A percentile compares a stretch with the other conserved stretches of the same genome.
Evolutionary conservation across 1,284 basidiomycete species (phyloP).

Genomic region (Ganoderma meredithae): DNA sequence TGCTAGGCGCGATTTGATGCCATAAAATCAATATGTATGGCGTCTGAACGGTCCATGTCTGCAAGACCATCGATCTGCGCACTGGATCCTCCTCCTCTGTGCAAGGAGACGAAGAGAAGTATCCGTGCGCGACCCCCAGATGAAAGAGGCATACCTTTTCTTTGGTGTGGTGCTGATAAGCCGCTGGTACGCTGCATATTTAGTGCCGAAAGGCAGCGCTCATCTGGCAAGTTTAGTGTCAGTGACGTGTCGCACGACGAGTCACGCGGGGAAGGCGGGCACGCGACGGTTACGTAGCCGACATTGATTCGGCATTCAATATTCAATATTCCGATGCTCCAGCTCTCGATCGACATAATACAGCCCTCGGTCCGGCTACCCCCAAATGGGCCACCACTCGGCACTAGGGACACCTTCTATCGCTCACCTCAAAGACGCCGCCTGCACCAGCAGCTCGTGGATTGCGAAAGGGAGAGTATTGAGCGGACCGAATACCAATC

Average conservation of each 20-base stretch:
- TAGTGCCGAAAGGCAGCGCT: background rate
- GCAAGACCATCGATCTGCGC: background rate
- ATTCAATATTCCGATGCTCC: too few relatives aligned
- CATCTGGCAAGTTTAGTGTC: background rate
- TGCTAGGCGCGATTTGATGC: background rate
- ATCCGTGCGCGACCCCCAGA: background rate
- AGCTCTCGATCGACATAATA: background rate
- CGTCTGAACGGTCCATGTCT: background rate
- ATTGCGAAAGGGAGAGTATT: too few relatives aligned
- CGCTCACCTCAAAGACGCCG: too few relatives aligned
- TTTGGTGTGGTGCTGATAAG: background rate
- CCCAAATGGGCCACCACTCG: too few relatives aligned
- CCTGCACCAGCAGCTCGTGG: too few relatives aligned
- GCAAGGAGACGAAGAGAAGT: slow-evolving; percentile 1
- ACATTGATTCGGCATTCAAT: background rate
- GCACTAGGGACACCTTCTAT: too few relatives aligned
- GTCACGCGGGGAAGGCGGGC: background rate
- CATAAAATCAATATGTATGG: background rate
- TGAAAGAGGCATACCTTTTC: background rate
- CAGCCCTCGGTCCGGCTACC: background rate
- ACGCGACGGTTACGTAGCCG: slow-evolving; percentile 1
- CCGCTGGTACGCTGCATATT: background rate
- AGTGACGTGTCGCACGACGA: background rate
- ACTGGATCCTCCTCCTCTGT: background rate
- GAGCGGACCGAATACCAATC: too few relatives aligned